phyloP scores from a whole-genome alignment of 345 rosid genomes.

The Hevea brasiliensis region DNA sequence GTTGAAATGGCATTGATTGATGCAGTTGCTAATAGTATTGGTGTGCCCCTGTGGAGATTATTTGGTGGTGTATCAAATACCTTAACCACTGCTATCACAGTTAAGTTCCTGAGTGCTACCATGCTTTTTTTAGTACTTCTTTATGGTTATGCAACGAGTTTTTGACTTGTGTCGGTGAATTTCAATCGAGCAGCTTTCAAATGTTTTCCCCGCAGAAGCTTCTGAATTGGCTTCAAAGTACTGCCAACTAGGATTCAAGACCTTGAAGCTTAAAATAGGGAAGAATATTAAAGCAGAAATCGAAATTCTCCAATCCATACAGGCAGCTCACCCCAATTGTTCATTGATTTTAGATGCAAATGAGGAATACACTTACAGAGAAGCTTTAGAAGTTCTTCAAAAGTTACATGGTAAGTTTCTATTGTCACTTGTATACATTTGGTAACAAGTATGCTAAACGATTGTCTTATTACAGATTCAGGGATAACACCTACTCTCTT shows the following conservation, averaged over 20 bases:
- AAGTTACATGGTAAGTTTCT: constrained; percentile 55
- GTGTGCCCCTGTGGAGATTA: constrained; percentile 71
- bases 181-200: constrained; percentile 62
- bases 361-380: constrained; percentile 68
- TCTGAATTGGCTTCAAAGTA: constrained; percentile 70
- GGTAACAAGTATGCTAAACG: constrained; percentile 33
- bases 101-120: constrained; percentile 36
- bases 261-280: constrained; percentile 85
- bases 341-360: constrained; percentile 87
- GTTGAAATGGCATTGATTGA: constrained; percentile 92
- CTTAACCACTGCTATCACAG: constrained; percentile 79
- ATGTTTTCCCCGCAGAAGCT: constrained; percentile 66
- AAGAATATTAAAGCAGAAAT: constrained; percentile 66
- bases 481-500: constrained; percentile 70
- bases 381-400: constrained; percentile 76
- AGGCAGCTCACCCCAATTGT: constrained; percentile 65
- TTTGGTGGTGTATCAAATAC: constrained; percentile 77
- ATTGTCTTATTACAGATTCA: background rate
- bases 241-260: constrained; percentile 62
- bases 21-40: constrained; percentile 77
- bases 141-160: background rate
- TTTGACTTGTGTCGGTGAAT: background rate
- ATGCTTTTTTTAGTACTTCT: too few relatives aligned
- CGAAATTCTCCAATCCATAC: constrained; percentile 81
- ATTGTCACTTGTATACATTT: background rate